Evolutionary conservation across 129 eudicot genomes (phyloP), one percentile per base, ranked within the genome.

Genomic region (Flaveria brownii): DNA sequence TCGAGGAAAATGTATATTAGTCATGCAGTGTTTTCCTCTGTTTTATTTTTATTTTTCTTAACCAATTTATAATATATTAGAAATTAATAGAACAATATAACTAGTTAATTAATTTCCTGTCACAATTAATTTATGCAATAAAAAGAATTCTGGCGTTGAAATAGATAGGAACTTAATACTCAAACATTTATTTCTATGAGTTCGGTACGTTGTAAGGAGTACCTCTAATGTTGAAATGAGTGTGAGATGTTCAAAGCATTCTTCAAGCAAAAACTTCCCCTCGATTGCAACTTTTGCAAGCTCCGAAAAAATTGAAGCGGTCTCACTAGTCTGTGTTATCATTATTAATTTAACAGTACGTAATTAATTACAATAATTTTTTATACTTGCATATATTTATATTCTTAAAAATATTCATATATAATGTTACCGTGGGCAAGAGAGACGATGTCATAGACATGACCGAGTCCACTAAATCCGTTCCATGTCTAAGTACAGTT

Each of bases 251-350:
- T 91, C 95, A 66, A 86, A 70, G 69, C 88, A 91, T 64, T 88
- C 97, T 72, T 91, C 86, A 73, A 91, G 84, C 41, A 88, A 62
- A 72, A 80, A 77, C 80, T 83, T 91, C 79, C 87, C 97, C 77
- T 88, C 85, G 16, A 74, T 66, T 36, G 84, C 92, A 41, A 91
- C 83, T 54, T 77, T 86, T 77, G 90, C 90, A 52, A 91, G 74
- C 67, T 88, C 95, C 8, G 77, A 74, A 12, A 86, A 61, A 23
- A 69, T 33, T 75, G 72, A 26, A 4, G 72, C 85, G 6, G 82
- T 77, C 59, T 80, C 81, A 63, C 79, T 76, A 8, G 77, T 78
- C 94, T 88, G 51, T 61, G 33, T 25, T 72, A n/a, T 30, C 47
- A n/a, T 20, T 10, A 45, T 36, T 36, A 36, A 4, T 5, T 36